Evolutionary conservation across 2,329 filamentous ascomycete species (phyloP).

Genomic region (Achaetomium macrosporum): DNA sequence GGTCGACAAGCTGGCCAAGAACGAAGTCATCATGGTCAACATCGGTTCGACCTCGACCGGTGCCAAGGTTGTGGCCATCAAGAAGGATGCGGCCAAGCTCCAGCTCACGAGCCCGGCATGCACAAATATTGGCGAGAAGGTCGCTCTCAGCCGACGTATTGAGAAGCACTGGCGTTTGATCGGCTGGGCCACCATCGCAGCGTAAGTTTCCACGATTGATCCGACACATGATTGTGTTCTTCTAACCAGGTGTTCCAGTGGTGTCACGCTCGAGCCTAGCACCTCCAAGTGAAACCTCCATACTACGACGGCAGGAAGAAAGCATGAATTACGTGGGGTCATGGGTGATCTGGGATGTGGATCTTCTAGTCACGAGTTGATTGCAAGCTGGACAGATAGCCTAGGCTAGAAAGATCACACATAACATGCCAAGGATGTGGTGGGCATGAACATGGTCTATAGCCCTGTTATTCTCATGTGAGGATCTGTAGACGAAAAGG

Average conservation of each 20-base stretch:
- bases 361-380: background rate
- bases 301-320: constrained; percentile 13
- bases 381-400: constrained; percentile 1
- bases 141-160: constrained; percentile 90
- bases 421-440: constrained; percentile 5
- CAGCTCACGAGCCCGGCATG: constrained; percentile 89
- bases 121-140: constrained; percentile 97
- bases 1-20: constrained; percentile 96
- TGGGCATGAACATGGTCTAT: background rate
- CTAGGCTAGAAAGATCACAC: background rate
- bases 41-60: constrained; percentile 96
- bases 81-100: constrained; percentile 95
- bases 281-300: constrained; percentile 31
- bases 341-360: background rate
- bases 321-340: constrained; percentile 7
- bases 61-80: constrained; percentile 94
- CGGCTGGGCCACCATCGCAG: constrained; percentile 78
- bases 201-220: constrained; percentile 42
- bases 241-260: constrained; percentile 34
- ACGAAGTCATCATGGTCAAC: constrained; percentile 99
- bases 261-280: constrained; percentile 50
- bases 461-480: constrained; percentile 4
- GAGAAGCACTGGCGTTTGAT: constrained; percentile 99
- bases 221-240: background rate
- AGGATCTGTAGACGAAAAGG: constrained; percentile 15